Percentiles rank a stretch among this genome's conserved stretches.
phyloP scores from a whole-genome alignment of 1,284 basidiomycete genomes.

The Puccinia sorghi region DNA sequence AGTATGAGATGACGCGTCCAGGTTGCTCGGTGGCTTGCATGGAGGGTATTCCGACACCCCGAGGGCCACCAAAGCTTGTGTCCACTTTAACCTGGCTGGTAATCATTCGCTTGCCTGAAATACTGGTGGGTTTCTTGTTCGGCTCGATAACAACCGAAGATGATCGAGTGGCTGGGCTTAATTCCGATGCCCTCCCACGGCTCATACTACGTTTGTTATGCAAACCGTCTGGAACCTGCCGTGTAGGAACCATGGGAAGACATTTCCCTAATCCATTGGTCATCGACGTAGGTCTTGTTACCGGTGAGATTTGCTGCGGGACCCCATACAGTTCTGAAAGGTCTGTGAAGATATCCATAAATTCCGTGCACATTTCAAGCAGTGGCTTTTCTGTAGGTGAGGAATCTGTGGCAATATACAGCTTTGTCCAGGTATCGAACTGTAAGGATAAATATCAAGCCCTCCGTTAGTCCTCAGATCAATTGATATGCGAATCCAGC shows the following conservation, averaged over 20 bases:
- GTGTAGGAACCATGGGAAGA: not conserved
- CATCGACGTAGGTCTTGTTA: conserved; percentile 28
- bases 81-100: conserved; percentile 42
- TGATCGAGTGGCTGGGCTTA: conserved; percentile 35
- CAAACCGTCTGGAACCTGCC: not conserved
- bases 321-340: conserved; percentile 73
- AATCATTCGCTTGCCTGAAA: conserved; percentile 12
- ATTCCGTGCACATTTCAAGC: conserved; percentile 85
- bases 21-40: conserved; percentile 23
- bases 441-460: conserved; percentile 89
- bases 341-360: conserved; percentile 79
- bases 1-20: conserved; percentile 38
- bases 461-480: conserved; percentile 56
- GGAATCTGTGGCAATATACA: conserved; percentile 89
- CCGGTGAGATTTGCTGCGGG: conserved; percentile 40
- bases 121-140: not conserved
- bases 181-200: conserved; percentile 18
- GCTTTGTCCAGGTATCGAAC: conserved; percentile 80
- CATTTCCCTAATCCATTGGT: conserved; percentile 18
- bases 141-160: not conserved
- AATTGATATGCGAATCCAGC: not conserved
- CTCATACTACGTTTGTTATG: conserved; percentile 25
- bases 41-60: conserved; percentile 2
- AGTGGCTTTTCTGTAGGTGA: conserved; percentile 86
- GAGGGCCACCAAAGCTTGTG: conserved; percentile 23